Conservation (phyloP, 805 yeast species). For the Blastobotrys attinorum region DNA sequence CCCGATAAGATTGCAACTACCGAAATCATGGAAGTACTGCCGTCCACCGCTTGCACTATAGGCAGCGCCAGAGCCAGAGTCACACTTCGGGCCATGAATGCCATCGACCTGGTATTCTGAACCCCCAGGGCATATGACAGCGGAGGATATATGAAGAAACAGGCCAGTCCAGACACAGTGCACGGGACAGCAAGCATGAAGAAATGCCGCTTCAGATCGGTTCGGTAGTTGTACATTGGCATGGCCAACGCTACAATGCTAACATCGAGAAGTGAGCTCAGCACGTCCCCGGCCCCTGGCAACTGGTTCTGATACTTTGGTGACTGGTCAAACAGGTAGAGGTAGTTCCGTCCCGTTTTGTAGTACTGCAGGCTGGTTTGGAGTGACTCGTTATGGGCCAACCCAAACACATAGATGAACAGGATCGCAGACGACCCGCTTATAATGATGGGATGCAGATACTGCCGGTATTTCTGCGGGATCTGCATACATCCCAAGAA, state of each 20-base stretch:
- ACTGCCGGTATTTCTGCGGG: slow-evolving; percentile 42
- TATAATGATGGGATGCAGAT: slow-evolving; percentile 64
- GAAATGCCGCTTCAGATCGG: slow-evolving; percentile 53
- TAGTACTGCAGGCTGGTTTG: slow-evolving; percentile 49
- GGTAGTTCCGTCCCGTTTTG: slow-evolving; percentile 62
- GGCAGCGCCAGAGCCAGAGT: slow-evolving; percentile 79
- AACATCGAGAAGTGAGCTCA: slow-evolving; percentile 64
- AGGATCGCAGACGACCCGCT: slow-evolving; percentile 59
- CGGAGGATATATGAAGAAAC: slow-evolving; percentile 65
- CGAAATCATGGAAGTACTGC: slow-evolving; percentile 66
- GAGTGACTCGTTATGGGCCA: slow-evolving; percentile 35
- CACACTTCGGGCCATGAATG: slow-evolving; percentile 72
- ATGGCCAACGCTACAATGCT: slow-evolving; percentile 68
- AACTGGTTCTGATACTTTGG: slow-evolving; percentile 27
- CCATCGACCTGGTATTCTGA: slow-evolving; percentile 51
- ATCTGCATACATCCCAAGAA: slow-evolving; percentile 42
- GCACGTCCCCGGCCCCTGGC: slow-evolving; percentile 81
- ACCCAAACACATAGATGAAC: slow-evolving; percentile 50
- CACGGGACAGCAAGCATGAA: slow-evolving; percentile 54
- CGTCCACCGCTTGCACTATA: slow-evolving; percentile 55
- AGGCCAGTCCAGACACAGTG: slow-evolving; percentile 43
- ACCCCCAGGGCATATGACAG: slow-evolving; percentile 60
- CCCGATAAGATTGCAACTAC: slow-evolving; percentile 74
- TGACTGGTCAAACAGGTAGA: slow-evolving; percentile 42
- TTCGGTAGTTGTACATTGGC: slow-evolving; percentile 69